These are phyloP conservation scores for Aspergillus calidoustus DNA, from an alignment of 2,329 filamentous ascomycete species.

Conservation along the genomic window DNA sequence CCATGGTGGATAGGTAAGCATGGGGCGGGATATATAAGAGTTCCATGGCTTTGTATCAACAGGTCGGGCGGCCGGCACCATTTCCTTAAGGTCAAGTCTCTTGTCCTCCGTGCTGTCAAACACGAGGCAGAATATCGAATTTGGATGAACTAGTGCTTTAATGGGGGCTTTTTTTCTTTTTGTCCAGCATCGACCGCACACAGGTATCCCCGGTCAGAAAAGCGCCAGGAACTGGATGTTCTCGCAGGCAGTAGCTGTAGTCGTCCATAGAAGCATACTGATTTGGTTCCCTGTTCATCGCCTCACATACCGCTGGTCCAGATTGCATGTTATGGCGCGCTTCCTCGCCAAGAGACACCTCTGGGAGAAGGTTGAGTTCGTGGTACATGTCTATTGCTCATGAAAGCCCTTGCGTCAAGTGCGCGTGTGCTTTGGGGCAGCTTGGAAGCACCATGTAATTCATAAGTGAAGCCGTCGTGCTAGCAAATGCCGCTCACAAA, in stretches of 20 bases:
- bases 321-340: too few relatives aligned
- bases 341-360: neutral
- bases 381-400: neutral
- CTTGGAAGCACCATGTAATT: too few relatives aligned
- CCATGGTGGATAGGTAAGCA: neutral
- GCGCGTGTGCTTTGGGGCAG: too few relatives aligned
- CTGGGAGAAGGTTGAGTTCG: neutral
- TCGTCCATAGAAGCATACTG: too few relatives aligned
- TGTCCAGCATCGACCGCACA: neutral
- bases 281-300: too few relatives aligned
- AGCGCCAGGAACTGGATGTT: too few relatives aligned
- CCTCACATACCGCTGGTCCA: too few relatives aligned
- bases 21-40: neutral
- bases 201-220: neutral
- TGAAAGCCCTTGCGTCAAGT: too few relatives aligned
- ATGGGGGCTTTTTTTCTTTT: neutral
- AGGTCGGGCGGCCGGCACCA: neutral
- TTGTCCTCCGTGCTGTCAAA: neutral
- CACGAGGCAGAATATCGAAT: neutral
- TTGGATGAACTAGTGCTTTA: neutral
- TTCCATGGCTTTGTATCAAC: neutral
- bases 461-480: too few relatives aligned
- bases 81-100: neutral
- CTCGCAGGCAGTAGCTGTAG: too few relatives aligned
- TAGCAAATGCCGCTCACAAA: too few relatives aligned